Conservation (phyloP, 805 yeast genomes). For the Yamadazyma philogaea region DNA sequence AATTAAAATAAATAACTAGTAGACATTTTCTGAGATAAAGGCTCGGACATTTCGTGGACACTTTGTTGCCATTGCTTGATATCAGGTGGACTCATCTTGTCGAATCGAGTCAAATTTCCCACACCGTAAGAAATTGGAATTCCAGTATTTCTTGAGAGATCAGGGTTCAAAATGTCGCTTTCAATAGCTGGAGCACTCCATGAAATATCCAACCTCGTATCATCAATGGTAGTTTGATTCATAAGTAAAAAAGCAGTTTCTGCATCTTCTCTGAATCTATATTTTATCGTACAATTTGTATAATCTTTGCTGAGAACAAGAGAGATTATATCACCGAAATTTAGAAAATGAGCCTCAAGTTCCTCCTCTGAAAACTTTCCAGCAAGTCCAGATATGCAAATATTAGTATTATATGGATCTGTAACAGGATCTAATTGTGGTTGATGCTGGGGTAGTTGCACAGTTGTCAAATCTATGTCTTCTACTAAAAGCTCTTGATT, state of each 20-base stretch:
- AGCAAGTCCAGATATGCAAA: conserved; percentile 65
- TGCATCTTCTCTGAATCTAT: conserved; percentile 31
- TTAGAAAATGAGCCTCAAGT: conserved; percentile 54
- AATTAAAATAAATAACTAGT: conserved; percentile 1
- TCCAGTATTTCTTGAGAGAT: not conserved
- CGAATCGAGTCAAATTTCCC: conserved; percentile 4
- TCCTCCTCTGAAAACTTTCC: conserved; percentile 59
- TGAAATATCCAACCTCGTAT: conserved; percentile 23
- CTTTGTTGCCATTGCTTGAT: not conserved
- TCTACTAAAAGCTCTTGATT: conserved; percentile 6
- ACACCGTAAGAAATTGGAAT: not conserved
- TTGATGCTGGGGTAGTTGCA: conserved; percentile 40
- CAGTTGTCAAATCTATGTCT: conserved; percentile 9
- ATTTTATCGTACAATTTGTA: conserved; percentile 25
- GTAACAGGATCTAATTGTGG: conserved; percentile 63
- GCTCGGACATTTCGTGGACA: conserved; percentile 6
- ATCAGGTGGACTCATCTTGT: not conserved
- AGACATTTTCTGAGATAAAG: not conserved
- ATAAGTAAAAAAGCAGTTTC: conserved; percentile 34
- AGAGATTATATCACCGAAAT: conserved; percentile 54
- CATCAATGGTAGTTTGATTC: conserved; percentile 30
- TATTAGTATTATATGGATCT: conserved; percentile 79
- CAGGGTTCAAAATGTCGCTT: not conserved
- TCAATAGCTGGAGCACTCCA: conserved; percentile 26
- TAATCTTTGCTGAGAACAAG: conserved; percentile 21